Evolutionary conservation across 352 stramenopile species (phyloP).

Genomic region (Phytophthora meadii): DNA sequence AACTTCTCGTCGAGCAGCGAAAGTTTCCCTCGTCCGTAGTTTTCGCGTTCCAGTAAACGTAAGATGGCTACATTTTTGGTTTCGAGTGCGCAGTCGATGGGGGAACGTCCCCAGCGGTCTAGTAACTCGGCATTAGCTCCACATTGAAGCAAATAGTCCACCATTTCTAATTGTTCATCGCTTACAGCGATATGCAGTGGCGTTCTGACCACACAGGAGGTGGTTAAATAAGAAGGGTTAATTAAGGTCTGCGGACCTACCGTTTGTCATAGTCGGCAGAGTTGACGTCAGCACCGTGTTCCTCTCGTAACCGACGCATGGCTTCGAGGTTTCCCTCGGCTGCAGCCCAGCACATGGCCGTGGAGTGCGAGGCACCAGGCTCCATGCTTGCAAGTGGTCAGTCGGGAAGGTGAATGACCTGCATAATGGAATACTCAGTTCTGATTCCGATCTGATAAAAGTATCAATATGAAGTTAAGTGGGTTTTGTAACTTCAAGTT

Average conservation of each 20-base stretch:
- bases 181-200: constrained; percentile 81
- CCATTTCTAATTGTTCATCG: constrained; percentile 61
- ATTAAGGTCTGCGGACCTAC: constrained; percentile 28
- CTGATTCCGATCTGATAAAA: too few species aligned
- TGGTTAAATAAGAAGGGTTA: background rate
- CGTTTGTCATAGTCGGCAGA: constrained; percentile 79
- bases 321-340: constrained; percentile 66
- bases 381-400: constrained; percentile 19
- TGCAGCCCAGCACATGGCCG: constrained; percentile 82
- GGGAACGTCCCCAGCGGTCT: constrained; percentile 76
- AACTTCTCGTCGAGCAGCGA: constrained; percentile 26
- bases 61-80: constrained; percentile 55
- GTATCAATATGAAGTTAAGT: background rate
- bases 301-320: constrained; percentile 60
- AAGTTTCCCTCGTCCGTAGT: constrained; percentile 31
- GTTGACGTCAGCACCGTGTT: constrained; percentile 78
- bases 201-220: constrained; percentile 43
- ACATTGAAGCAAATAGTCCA: constrained; percentile 67
- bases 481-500: background rate
- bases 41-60: constrained; percentile 50
- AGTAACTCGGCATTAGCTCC: constrained; percentile 59
- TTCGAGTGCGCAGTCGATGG: constrained; percentile 74
- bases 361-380: constrained; percentile 46
- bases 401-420: background rate
- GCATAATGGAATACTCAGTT: too few species aligned